Conservation (phyloP, 441 rosid species). For the Viola pubescens region DNA sequence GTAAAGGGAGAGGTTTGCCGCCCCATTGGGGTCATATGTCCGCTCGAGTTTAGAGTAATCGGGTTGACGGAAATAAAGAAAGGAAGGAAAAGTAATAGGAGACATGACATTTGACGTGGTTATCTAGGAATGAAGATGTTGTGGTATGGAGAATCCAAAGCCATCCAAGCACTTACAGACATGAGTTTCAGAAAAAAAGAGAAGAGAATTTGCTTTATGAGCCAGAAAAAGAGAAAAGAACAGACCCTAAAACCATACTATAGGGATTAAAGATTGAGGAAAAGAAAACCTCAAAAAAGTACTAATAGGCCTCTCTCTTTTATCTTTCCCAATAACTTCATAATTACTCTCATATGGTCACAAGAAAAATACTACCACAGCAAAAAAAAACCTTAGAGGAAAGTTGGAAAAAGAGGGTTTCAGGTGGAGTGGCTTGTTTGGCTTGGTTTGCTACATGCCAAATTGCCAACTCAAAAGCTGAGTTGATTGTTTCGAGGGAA, state of each 20-base stretch:
- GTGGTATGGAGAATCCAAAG: constrained; percentile 26
- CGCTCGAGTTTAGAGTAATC: too few species aligned
- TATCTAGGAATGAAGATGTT: constrained; percentile 9
- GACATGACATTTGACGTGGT: constrained; percentile 11
- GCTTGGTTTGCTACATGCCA: constrained; percentile 26
- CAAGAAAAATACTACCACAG: constrained; percentile 7
- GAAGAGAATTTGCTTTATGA: constrained; percentile 23
- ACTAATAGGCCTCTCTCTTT: neutral
- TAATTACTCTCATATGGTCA: constrained; percentile 19
- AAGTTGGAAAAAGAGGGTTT: constrained; percentile 16
- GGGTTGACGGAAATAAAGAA: neutral
- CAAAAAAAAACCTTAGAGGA: constrained; percentile 11
- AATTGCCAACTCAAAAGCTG: constrained; percentile 20
- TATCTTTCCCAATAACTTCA: constrained; percentile 16
- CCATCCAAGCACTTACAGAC: constrained; percentile 34
- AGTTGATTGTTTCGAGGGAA: constrained; percentile 2
- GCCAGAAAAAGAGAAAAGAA: constrained; percentile 15
- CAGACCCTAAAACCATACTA: constrained; percentile 1
- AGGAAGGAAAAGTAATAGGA: constrained; percentile 4
- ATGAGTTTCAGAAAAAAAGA: constrained; percentile 29
- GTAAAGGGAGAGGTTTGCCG: too few species aligned
- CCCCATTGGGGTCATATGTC: too few species aligned
- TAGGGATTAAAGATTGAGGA: constrained; percentile 7
- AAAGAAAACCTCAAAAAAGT: neutral
- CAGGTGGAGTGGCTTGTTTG: constrained; percentile 11